phyloP scores from a whole-genome alignment of 2,329 filamentous ascomycete genomes.

The Ceratocystis albifundus region DNA sequence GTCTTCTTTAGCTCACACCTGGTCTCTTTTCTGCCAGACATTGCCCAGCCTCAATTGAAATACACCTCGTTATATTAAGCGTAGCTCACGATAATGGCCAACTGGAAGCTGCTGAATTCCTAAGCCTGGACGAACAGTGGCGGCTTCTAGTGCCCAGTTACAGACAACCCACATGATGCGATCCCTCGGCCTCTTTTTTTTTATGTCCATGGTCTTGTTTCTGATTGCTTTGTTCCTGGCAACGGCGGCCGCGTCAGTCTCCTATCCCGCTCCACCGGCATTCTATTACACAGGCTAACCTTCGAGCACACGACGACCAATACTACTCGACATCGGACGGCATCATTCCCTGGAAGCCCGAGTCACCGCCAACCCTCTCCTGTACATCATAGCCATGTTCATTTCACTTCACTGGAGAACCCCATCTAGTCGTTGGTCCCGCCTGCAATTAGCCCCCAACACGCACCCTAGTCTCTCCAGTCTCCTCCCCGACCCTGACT shows the following conservation, averaged over 20 bases:
- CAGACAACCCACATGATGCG: too few relatives aligned
- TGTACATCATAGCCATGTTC: not conserved
- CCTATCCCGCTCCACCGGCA: not conserved
- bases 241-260: not conserved
- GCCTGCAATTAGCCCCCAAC: not conserved
- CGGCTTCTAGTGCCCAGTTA: too few relatives aligned
- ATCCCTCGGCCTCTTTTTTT: too few relatives aligned
- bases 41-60: not conserved
- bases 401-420: not conserved
- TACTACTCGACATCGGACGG: not conserved
- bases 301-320: not conserved
- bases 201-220: not conserved
- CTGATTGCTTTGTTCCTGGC: not conserved
- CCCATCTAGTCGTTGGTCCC: not conserved
- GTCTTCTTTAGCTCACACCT: not conserved
- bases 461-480: not conserved
- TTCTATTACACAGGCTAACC: not conserved
- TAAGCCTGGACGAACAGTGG: not conserved
- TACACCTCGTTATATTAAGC: not conserved
- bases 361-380: not conserved
- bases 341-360: not conserved
- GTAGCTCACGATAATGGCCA: not conserved
- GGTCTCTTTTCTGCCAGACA: not conserved
- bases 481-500: too few relatives aligned
- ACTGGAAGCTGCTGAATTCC: not conserved